These are phyloP conservation scores for Mollisiaceae sp. DNA, from an alignment of 2,329 filamentous ascomycete genomes.

Conservation along the genomic window DNA sequence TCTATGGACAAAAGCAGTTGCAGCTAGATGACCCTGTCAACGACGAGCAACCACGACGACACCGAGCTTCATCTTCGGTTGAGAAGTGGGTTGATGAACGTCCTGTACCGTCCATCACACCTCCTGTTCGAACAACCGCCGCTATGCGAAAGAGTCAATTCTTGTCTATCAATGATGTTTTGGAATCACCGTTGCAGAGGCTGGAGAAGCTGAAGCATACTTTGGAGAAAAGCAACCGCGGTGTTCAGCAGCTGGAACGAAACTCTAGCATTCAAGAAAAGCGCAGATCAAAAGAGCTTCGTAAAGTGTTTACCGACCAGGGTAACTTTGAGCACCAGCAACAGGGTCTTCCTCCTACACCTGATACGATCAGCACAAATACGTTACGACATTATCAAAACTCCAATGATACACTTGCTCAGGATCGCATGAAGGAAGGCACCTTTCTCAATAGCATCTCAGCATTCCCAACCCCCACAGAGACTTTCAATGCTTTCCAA, in stretches of 20 bases:
- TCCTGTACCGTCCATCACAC: slow-evolving; percentile 24
- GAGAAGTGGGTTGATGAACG: slow-evolving; percentile 43
- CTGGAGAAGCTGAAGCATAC: slow-evolving; percentile 51
- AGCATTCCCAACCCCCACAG: slow-evolving; percentile 24
- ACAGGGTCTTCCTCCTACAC: slow-evolving; percentile 42
- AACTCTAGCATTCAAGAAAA: slow-evolving; percentile 24
- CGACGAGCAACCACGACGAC: slow-evolving; percentile 28
- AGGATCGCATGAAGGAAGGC: slow-evolving; percentile 22
- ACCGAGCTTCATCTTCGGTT: slow-evolving; percentile 34
- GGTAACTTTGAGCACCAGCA: slow-evolving; percentile 44
- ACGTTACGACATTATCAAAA: slow-evolving; percentile 52
- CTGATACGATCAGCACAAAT: slow-evolving; percentile 43
- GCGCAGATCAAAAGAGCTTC: slow-evolving; percentile 24
- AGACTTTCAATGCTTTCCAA: slow-evolving; percentile 30
- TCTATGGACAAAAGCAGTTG: slow-evolving; percentile 58
- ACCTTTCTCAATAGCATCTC: slow-evolving; percentile 35
- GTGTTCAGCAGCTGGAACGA: slow-evolving; percentile 29
- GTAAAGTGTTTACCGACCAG: slow-evolving; percentile 36
- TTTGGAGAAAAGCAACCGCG: slow-evolving; percentile 34
- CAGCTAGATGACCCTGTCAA: slow-evolving; percentile 23
- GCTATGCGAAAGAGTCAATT: slow-evolving; percentile 43
- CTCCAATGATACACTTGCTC: slow-evolving; percentile 53
- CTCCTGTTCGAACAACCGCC: slow-evolving; percentile 23
- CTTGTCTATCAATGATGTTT: slow-evolving; percentile 53
- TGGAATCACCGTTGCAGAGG: slow-evolving; percentile 58